Percentiles rank a stretch among this genome's conserved stretches.
These are phyloP conservation scores for Neurospora sp. DNA, from an alignment of 495 filamentous ascomycete genomes.

Conservation along the genomic window DNA sequence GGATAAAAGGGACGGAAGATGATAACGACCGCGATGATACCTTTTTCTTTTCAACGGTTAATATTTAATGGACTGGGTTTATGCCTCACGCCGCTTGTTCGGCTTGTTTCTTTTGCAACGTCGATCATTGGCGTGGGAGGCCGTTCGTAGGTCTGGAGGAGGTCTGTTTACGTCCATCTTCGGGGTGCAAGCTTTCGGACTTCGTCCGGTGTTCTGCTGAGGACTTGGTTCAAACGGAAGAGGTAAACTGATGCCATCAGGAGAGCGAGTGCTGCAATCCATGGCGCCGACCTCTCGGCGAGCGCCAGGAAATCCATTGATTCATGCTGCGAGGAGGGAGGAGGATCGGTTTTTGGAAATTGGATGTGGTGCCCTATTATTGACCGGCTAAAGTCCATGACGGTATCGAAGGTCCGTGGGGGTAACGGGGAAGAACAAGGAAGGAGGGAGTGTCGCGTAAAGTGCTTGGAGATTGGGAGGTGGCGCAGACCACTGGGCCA, in stretches of 20 bases:
- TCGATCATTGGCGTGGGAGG: too few species aligned
- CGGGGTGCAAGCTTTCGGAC: conserved; percentile 29
- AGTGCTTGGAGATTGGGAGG: too few species aligned
- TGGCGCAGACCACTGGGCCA: background rate
- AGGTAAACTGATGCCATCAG: conserved; percentile 31
- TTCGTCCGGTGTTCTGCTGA: conserved; percentile 37
- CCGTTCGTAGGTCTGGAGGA: conserved; percentile 35
- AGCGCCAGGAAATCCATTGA: background rate
- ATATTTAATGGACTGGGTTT: too few species aligned
- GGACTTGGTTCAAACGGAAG: conserved; percentile 37
- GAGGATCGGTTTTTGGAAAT: background rate
- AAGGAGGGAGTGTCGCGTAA: background rate
- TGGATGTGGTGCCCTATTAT: background rate
- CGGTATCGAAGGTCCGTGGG: background rate
- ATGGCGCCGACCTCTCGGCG: background rate
- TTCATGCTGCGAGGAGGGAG: background rate
- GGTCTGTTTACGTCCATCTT: conserved; percentile 39
- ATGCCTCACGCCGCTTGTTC: too few species aligned
- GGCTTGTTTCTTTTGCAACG: too few species aligned
- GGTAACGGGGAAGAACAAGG: background rate
- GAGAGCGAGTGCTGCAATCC: background rate
- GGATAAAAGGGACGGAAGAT: background rate
- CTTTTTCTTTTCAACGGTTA: background rate
- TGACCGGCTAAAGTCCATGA: background rate
- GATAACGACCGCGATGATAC: background rate